These are phyloP conservation scores for Schizophyllum commune DNA, from an alignment of 1,284 basidiomycete genomes.

Conservation along the genomic window DNA sequence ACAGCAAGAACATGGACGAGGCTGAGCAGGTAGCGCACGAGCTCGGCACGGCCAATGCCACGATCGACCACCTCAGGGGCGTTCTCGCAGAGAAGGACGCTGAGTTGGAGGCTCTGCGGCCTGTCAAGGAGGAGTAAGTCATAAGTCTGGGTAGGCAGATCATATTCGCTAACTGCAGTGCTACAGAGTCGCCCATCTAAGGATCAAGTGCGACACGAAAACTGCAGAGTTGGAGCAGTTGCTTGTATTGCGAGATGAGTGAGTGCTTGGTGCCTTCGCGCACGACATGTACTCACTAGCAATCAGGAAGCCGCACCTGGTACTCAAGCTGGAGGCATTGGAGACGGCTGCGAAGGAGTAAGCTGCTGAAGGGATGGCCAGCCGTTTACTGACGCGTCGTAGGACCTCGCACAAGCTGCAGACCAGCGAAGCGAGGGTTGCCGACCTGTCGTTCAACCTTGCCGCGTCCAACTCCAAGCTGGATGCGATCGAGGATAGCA, in stretches of 20 bases:
- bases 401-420: not conserved
- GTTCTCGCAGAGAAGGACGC: not conserved
- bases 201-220: not conserved
- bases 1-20: no score
- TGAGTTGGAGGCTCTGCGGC: not conserved
- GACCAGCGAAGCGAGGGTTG: not conserved
- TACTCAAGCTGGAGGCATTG: not conserved
- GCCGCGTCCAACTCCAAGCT: not conserved
- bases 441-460: not conserved
- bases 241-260: not conserved
- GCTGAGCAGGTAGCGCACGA: no score
- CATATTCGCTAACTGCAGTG: no score
- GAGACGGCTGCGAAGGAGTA: not conserved
- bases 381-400: not conserved
- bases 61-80: not conserved
- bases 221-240: not conserved
- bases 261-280: not conserved
- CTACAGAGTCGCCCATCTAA: not conserved
- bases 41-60: no score
- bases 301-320: not conserved
- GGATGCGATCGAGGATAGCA: not conserved
- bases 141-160: no score
- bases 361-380: not conserved
- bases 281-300: not conserved
- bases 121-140: not conserved